phyloP scores from a whole-genome alignment of 306 rosid species.

The Heteromeles arbutifolia region DNA sequence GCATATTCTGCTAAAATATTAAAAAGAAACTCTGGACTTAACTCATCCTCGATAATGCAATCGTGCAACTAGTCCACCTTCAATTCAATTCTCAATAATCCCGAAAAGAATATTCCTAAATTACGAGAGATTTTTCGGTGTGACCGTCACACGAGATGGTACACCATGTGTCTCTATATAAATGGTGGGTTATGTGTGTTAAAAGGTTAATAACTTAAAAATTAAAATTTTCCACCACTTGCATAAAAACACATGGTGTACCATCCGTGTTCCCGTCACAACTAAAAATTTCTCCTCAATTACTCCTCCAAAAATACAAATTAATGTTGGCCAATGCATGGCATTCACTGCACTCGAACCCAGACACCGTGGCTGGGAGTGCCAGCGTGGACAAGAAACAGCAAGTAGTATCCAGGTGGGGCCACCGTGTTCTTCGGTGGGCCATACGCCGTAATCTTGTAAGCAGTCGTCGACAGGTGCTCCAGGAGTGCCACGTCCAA shows the following conservation, averaged over 20 bases:
- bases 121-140: too few relatives aligned
- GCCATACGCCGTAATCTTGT: slow-evolving; percentile 40
- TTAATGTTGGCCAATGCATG: background rate
- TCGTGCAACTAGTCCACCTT: background rate
- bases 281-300: too few relatives aligned
- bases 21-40: too few relatives aligned
- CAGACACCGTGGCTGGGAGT: slow-evolving; percentile 54
- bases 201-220: too few relatives aligned
- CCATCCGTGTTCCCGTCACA: too few relatives aligned
- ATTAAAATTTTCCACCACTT: too few relatives aligned
- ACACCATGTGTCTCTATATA: too few relatives aligned
- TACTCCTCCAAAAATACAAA: background rate
- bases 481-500: slow-evolving; percentile 23
- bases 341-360: slow-evolving; percentile 43
- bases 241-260: too few relatives aligned
- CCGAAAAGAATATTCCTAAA: background rate
- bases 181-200: too few relatives aligned
- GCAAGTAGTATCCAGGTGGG: slow-evolving; percentile 69
- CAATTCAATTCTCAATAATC: background rate
- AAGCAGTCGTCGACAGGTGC: slow-evolving; percentile 15
- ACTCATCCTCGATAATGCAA: too few relatives aligned
- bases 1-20: too few relatives aligned
- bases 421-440: slow-evolving; percentile 43
- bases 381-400: slow-evolving; percentile 55
- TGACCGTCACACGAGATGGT: too few relatives aligned